phyloP scores from a whole-genome alignment of 805 yeast genomes.

The Ogataea paraovalis region DNA sequence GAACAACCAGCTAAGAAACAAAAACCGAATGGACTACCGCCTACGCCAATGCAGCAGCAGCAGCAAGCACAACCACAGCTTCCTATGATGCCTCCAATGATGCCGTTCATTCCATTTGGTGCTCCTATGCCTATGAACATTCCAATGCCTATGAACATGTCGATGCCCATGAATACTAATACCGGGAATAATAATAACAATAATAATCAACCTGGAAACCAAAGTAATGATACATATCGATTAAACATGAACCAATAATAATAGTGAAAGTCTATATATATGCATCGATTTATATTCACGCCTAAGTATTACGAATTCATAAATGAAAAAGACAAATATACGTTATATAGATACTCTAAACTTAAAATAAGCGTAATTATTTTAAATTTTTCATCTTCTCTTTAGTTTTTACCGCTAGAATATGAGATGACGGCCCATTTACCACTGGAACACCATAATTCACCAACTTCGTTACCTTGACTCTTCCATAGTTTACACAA shows the following conservation, averaged over 20 bases:
- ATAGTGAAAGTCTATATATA: background rate
- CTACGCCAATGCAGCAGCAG: background rate
- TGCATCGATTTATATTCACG: no score
- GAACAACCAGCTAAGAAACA: conserved; percentile 10
- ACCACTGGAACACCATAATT: conserved; percentile 84
- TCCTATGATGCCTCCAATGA: conserved; percentile 24
- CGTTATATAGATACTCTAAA: background rate
- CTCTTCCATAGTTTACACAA: conserved; percentile 54
- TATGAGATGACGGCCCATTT: conserved; percentile 89
- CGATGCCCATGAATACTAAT: conserved; percentile 11
- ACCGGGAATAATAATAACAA: conserved; percentile 1
- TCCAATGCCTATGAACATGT: conserved; percentile 11
- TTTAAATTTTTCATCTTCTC: no score
- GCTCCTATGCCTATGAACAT: background rate
- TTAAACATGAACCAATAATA: background rate
- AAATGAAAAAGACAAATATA: no score
- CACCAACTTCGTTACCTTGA: conserved; percentile 59
- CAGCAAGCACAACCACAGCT: background rate
- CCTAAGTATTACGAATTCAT: no score
- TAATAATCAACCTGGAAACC: conserved; percentile 1
- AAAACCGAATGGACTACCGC: conserved; percentile 12
- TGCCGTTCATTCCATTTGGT: conserved; percentile 31
- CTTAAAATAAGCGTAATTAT: no score
- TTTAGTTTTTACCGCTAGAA: conserved; percentile 32
- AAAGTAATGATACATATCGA: background rate